These are phyloP conservation scores for Fremontodendron californicum DNA, from an alignment of 345 rosid genomes.

Conservation along the genomic window DNA sequence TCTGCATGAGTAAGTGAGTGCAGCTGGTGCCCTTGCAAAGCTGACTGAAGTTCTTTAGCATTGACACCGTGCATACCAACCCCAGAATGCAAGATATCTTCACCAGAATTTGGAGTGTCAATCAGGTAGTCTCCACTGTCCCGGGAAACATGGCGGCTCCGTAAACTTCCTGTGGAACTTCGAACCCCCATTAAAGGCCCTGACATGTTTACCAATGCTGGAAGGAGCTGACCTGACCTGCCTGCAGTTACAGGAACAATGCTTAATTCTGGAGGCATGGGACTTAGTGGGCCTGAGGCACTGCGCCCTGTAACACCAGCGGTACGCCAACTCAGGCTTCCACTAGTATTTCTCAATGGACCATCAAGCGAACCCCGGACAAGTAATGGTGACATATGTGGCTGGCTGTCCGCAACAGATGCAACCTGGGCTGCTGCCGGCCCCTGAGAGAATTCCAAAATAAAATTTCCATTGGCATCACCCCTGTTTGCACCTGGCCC, in stretches of 20 bases:
- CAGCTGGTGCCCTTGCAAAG: slow-evolving; percentile 98
- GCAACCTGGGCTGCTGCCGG: slow-evolving; percentile 74
- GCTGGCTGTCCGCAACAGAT: slow-evolving; percentile 75
- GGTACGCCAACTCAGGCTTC: slow-evolving; percentile 95
- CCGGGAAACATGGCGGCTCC: slow-evolving; percentile 96
- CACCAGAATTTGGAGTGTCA: slow-evolving; percentile 95
- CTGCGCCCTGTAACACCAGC: slow-evolving; percentile 85
- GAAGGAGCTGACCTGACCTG: slow-evolving; percentile 93
- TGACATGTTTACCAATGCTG: slow-evolving; percentile 87
- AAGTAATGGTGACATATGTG: slow-evolving; percentile 95
- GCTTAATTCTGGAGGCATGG: slow-evolving; percentile 92
- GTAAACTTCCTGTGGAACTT: slow-evolving; percentile 88
- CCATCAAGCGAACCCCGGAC: slow-evolving; percentile 98
- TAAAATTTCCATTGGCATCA: slow-evolving; percentile 66
- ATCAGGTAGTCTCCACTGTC: slow-evolving; percentile 95
- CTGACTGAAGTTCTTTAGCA: slow-evolving; percentile 96
- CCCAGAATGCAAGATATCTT: slow-evolving; percentile 78
- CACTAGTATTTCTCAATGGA: slow-evolving; percentile 87
- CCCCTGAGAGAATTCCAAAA: slow-evolving; percentile 96
- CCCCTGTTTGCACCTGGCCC: slow-evolving; percentile 53
- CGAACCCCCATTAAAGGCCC: slow-evolving; percentile 97
- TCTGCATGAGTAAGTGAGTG: slow-evolving; percentile 97
- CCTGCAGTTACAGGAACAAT: slow-evolving; percentile 80
- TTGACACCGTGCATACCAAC: slow-evolving; percentile 66
- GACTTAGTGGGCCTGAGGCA: slow-evolving; percentile 89